Base-by-base conservation (phyloP, 306 rosid species). In the Quercus wislizeni region DNA sequence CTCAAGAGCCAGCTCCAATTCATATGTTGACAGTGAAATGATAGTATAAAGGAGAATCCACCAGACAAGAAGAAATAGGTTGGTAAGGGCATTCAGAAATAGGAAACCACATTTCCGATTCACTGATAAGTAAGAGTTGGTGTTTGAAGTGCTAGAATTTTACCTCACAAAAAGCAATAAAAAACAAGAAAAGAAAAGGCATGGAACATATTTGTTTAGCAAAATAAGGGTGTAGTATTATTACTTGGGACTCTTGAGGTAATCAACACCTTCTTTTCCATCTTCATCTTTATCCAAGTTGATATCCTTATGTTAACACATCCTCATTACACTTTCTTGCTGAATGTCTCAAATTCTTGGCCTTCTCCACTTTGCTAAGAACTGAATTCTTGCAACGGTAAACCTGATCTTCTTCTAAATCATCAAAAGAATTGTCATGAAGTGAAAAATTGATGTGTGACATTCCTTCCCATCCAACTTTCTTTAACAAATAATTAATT, bases 241-340 rank as follows among this genome's bases (percentile, higher is more conserved):
- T 86, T 92, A 91, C 97, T 83, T n/a, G 99, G 97, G 52, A 95
- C 88, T 80, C 92, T 95, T 95, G 7, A 81, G 84, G 78, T 86
- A 83, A 80, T 92, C 98, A 27, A 88, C 88, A 46, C 82, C 90
- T 20, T 84, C 86, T 58, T 84, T 86, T 62, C 49, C 85, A 1
- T 64, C 71, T 64, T 64, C 71, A 2, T 64, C 86, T 4, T 84
- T 80, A 7, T 91, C 89, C 76, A 84, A 76, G 74, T 74, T 80
- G 61, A 86, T 81, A 28, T 78, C 76, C 51, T 57, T 91, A 11
- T 79, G 41, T 35, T 1, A 35, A 1, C 41, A 35, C 86, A 2
- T 86, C 92, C 7, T 35, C 58, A 38, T 41, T 77, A 11, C 84
- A 91, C 84, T 11, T 92, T 95, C 90, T 35, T 0, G 88, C 97